Conservation (phyloP, 768 basidiomycete species). For the Russula brevipes region DNA sequence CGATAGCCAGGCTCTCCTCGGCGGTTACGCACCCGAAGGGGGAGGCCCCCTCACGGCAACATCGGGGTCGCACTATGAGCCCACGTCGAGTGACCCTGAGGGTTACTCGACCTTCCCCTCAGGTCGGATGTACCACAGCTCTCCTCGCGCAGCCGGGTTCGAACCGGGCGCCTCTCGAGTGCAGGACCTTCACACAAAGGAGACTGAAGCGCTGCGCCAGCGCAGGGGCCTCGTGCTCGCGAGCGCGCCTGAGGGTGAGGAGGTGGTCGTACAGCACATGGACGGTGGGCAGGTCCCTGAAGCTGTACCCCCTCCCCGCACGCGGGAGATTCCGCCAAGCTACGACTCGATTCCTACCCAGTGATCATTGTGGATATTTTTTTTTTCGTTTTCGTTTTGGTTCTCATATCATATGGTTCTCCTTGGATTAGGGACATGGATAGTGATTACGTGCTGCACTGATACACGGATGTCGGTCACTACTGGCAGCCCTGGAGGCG, state of each 20-base stretch:
- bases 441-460: too few species aligned
- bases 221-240: constrained; percentile 27
- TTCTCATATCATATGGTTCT: not conserved
- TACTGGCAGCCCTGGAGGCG: too few species aligned
- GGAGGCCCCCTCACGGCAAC: constrained; percentile 23
- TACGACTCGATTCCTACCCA: constrained; percentile 5
- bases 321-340: constrained; percentile 27
- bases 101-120: not conserved
- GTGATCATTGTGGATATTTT: not conserved
- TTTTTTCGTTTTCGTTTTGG: not conserved
- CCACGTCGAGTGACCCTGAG: constrained; percentile 12
- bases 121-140: not conserved
- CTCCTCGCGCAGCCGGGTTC: not conserved
- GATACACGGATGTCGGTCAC: too few species aligned
- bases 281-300: constrained; percentile 28
- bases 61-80: constrained; percentile 24
- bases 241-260: constrained; percentile 24
- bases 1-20: constrained; percentile 26
- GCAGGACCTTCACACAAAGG: constrained; percentile 27
- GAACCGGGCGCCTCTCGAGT: not conserved
- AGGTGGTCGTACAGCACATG: constrained; percentile 29
- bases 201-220: constrained; percentile 30
- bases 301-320: constrained; percentile 3
- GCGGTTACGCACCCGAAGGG: constrained; percentile 24
- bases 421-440: too few species aligned